phyloP scores from a whole-genome alignment of 2,329 filamentous ascomycete species.

The Ampelomyces quisqualis region DNA sequence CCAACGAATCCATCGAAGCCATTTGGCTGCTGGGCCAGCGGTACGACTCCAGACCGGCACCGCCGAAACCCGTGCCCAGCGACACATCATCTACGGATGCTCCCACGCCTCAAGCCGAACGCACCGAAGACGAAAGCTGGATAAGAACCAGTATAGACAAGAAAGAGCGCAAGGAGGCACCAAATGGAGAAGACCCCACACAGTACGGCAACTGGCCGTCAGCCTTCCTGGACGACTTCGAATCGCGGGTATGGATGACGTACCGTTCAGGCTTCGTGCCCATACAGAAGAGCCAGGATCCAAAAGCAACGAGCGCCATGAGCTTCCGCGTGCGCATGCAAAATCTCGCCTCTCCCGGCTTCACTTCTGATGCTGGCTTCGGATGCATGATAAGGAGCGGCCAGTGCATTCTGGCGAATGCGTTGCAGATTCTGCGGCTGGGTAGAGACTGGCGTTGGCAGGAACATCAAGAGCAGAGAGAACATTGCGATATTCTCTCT shows the following conservation, averaged over 20 bases:
- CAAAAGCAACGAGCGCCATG: constrained; percentile 68
- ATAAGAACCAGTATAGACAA: constrained; percentile 69
- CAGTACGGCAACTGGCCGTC: constrained; percentile 71
- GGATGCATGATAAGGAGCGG: constrained; percentile 98
- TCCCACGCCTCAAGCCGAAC: constrained; percentile 27
- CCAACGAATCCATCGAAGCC: constrained; percentile 69
- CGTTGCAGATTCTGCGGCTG: constrained; percentile 69
- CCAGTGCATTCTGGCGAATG: constrained; percentile 88
- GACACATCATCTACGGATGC: constrained; percentile 22
- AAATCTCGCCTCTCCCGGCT: constrained; percentile 78
- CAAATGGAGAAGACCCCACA: constrained; percentile 37
- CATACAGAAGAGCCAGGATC: constrained; percentile 77
- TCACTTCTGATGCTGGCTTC: constrained; percentile 94
- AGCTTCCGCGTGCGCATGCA: constrained; percentile 83
- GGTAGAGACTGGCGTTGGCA: constrained; percentile 85
- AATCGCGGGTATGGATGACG: constrained; percentile 93
- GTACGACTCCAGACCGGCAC: constrained; percentile 50
- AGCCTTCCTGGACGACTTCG: constrained; percentile 86
- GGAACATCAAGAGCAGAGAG: constrained; percentile 47
- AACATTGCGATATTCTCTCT: constrained; percentile 71
- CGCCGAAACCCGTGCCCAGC: constrained; percentile 23
- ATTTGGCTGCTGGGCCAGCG: constrained; percentile 79
- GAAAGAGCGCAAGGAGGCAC: constrained; percentile 62
- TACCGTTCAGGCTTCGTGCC: constrained; percentile 84
- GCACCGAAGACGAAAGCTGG: constrained; percentile 51